A percentile compares a stretch with the other conserved stretches of the same genome.
These are phyloP conservation scores for Caloboletus inedulis DNA, from an alignment of 1,284 basidiomycete genomes.

Conservation along the genomic window DNA sequence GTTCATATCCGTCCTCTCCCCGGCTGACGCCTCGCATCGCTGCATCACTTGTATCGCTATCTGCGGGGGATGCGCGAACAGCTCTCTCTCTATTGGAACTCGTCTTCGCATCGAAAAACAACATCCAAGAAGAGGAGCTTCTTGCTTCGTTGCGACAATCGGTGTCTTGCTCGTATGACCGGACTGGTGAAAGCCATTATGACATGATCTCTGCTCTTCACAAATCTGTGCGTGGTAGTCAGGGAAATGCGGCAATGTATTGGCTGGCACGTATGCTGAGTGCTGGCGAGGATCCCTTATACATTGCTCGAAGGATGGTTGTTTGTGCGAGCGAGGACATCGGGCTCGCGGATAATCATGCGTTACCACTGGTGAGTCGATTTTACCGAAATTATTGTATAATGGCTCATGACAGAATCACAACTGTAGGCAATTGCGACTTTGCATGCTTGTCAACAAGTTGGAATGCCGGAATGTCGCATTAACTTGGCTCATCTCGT, in stretches of 20 bases:
- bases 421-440: slow-evolving; percentile 66
- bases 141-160: slow-evolving; percentile 51
- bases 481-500: slow-evolving; percentile 80
- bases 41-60: slow-evolving; percentile 52
- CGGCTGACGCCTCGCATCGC: slow-evolving; percentile 50
- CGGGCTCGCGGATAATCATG: slow-evolving; percentile 73
- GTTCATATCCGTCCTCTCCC: slow-evolving; percentile 35
- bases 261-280: slow-evolving; percentile 84
- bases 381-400: neutral
- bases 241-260: slow-evolving; percentile 82
- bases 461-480: slow-evolving; percentile 83
- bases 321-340: slow-evolving; percentile 87
- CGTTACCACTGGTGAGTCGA: slow-evolving; percentile 61
- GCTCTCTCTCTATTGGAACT: slow-evolving; percentile 68
- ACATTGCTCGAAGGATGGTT: slow-evolving; percentile 77
- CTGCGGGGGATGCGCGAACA: slow-evolving; percentile 68
- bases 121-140: slow-evolving; percentile 43
- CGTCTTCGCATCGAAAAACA: slow-evolving; percentile 43
- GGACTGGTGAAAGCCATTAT: slow-evolving; percentile 74
- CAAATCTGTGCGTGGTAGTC: slow-evolving; percentile 80
- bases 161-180: slow-evolving; percentile 65
- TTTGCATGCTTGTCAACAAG: slow-evolving; percentile 74
- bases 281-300: slow-evolving; percentile 88
- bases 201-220: slow-evolving; percentile 89
- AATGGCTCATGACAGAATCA: neutral